phyloP scores from a whole-genome alignment of 169 alveolate species.

The Toxoplasma gondii region DNA sequence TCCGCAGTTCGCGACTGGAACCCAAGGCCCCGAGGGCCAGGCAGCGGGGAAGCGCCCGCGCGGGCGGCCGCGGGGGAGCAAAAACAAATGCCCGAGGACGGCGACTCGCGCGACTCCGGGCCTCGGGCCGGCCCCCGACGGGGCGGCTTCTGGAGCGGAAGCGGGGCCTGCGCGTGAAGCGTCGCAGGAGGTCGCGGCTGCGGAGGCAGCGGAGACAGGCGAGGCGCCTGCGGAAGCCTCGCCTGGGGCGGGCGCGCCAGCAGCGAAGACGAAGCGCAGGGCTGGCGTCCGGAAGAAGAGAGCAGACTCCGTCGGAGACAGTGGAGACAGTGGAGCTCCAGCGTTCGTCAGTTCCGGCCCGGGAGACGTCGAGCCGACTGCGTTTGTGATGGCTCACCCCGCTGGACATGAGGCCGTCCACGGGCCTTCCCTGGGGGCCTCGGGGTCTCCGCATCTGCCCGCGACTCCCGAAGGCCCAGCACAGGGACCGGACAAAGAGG shows the following conservation, averaged over 20 bases:
- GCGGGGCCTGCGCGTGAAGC: not conserved
- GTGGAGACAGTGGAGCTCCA: not conserved
- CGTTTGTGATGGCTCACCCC: no score
- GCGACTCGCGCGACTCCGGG: not conserved
- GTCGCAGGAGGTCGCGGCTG: not conserved
- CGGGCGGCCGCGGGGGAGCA: conserved; percentile 10
- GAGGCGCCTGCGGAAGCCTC: not conserved
- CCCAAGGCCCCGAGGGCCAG: not conserved
- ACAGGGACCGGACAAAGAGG: no score
- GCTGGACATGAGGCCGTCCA: no score
- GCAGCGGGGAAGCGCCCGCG: not conserved
- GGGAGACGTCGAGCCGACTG: not conserved
- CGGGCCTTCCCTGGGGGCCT: not conserved
- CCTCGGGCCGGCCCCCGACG: not conserved
- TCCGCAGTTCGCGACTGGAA: not conserved
- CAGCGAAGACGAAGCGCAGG: not conserved
- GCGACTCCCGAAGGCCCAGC: not conserved
- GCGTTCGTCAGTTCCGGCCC: not conserved
- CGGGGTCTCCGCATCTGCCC: not conserved
- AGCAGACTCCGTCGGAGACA: not conserved
- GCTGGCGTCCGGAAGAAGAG: not conserved
- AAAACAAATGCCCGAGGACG: not conserved
- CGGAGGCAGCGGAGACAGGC: not conserved
- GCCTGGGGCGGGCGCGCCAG: not conserved
- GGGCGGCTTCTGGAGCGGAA: not conserved